These are phyloP conservation scores for Carpinus fangiana DNA, from an alignment of 306 rosid genomes.

Conservation along the genomic window DNA sequence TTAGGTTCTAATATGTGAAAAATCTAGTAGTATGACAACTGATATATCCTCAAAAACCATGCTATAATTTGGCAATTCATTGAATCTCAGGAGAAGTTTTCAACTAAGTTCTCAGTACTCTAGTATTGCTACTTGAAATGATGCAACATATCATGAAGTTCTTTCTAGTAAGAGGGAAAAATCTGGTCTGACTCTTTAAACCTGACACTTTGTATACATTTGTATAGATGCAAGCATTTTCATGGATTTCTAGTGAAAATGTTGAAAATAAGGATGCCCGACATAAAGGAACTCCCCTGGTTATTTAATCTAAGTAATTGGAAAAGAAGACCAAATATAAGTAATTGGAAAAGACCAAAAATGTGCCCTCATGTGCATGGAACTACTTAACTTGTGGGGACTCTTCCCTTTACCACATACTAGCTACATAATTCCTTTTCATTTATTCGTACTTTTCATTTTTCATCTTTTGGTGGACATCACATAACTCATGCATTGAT, in stretches of 20 bases:
- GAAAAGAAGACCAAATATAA: not conserved
- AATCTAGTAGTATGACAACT: constrained; percentile 27
- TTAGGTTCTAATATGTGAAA: not conserved
- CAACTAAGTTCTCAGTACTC: constrained; percentile 23
- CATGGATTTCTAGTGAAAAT: not conserved
- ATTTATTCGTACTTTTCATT: not conserved
- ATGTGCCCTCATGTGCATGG: not conserved
- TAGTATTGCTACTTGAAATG: constrained; percentile 19
- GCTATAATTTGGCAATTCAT: constrained; percentile 28
- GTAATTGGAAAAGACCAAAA: not conserved
- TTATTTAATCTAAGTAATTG: not conserved
- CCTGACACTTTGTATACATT: not conserved
- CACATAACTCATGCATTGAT: not conserved
- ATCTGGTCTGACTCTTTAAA: not conserved
- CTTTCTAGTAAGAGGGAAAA: constrained; percentile 32
- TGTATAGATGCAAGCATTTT: not conserved
- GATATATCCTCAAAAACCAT: constrained; percentile 25
- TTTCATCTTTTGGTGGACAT: not conserved
- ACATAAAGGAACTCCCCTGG: not conserved
- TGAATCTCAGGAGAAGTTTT: constrained; percentile 22
- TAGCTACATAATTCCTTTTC: not conserved
- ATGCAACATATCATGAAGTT: constrained; percentile 30
- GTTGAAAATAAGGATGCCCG: not conserved
- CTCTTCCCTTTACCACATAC: not conserved
- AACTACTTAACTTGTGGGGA: not conserved